Conservation (phyloP, 768 basidiomycete genomes). For the Mycena vulgaris region DNA sequence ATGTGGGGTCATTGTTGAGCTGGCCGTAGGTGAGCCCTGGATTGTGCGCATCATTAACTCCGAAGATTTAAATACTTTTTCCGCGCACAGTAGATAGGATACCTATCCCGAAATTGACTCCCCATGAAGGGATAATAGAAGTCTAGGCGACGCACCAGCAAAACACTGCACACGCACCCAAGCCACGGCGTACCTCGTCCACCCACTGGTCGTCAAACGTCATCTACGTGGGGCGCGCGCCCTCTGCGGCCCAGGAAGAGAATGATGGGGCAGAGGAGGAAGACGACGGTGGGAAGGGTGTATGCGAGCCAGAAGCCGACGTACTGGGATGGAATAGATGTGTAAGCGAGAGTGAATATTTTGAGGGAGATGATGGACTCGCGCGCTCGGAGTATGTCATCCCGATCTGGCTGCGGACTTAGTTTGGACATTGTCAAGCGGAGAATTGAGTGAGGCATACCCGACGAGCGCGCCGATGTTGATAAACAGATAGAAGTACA, state of each 20-base stretch:
- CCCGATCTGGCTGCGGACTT: constrained; percentile 13
- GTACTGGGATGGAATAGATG: constrained; percentile 56
- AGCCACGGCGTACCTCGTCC: constrained; percentile 79
- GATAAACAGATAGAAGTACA: constrained; percentile 70
- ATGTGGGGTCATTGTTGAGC: constrained; percentile 81
- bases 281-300: constrained; percentile 75
- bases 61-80: no score
- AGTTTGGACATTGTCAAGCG: no score
- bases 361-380: constrained; percentile 39
- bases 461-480: constrained; percentile 70
- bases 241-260: constrained; percentile 66
- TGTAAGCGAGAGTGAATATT: not conserved
- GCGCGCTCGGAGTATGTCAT: constrained; percentile 74
- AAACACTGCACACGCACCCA: no score
- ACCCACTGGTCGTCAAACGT: constrained; percentile 85
- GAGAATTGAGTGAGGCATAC: no score
- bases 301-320: constrained; percentile 79
- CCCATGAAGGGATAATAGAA: no score
- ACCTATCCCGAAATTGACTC: no score
- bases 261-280: constrained; percentile 73
- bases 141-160: no score
- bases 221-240: constrained; percentile 74
- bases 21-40: constrained; percentile 85
- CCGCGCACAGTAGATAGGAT: constrained; percentile 68
- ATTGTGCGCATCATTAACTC: no score